Evolutionary conservation across 2,329 filamentous ascomycete genomes (phyloP).

Genomic region (Truncatella angustata): DNA sequence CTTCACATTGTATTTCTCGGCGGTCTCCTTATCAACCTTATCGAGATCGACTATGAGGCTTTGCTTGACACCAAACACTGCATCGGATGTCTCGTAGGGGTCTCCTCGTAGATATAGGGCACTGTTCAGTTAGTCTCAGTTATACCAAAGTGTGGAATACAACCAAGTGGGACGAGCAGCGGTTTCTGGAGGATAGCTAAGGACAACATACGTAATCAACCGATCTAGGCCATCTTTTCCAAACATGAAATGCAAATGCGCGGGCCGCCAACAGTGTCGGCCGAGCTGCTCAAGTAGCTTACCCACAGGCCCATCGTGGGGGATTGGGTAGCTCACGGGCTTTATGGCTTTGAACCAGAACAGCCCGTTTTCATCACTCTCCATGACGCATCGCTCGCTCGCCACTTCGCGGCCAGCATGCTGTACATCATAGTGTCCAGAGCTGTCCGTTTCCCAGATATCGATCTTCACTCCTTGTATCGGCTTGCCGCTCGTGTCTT

Average conservation of each 20-base stretch:
- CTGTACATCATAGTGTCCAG: slow-evolving; percentile 82
- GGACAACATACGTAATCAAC: slow-evolving; percentile 69
- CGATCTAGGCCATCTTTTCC: slow-evolving; percentile 75
- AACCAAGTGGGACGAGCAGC: background rate
- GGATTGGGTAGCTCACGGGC: slow-evolving; percentile 83
- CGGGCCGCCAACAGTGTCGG: slow-evolving; percentile 76
- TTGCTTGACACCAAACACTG: slow-evolving; percentile 84
- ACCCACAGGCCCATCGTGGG: slow-evolving; percentile 80
- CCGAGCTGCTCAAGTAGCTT: slow-evolving; percentile 62
- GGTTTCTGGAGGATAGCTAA: background rate
- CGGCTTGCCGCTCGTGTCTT: slow-evolving; percentile 61
- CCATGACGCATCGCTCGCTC: slow-evolving; percentile 71
- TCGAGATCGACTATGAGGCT: slow-evolving; percentile 67
- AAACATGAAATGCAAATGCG: slow-evolving; percentile 89
- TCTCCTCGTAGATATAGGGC: slow-evolving; percentile 76
- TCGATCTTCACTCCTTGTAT: slow-evolving; percentile 69
- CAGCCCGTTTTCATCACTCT: slow-evolving; percentile 65
- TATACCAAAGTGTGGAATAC: background rate
- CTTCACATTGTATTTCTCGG: slow-evolving; percentile 60
- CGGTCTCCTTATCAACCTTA: slow-evolving; percentile 50
- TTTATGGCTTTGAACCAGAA: slow-evolving; percentile 87
- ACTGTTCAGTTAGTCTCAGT: slow-evolving; percentile 35
- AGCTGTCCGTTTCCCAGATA: slow-evolving; percentile 81
- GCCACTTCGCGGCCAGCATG: slow-evolving; percentile 59
- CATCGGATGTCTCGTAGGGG: slow-evolving; percentile 79